Percentiles rank a stretch among this genome's conserved stretches.
Evolutionary conservation across 805 yeast genomes (phyloP).

Genomic region (Candida koratica): DNA sequence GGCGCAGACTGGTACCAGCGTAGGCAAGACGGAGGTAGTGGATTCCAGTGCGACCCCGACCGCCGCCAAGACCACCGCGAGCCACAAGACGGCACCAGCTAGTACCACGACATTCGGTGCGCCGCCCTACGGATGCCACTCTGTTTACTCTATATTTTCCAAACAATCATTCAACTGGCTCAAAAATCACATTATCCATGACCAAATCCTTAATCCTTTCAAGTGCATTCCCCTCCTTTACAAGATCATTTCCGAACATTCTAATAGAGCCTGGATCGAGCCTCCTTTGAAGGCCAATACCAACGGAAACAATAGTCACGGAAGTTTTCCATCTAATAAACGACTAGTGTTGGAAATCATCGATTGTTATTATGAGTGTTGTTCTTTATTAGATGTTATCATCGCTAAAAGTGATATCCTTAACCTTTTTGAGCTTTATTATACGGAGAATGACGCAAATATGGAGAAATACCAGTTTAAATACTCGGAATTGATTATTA

Average conservation of each 20-base stretch:
- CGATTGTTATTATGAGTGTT: conserved; percentile 17
- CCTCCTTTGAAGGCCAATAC: conserved; percentile 14
- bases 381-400: conserved; percentile 17
- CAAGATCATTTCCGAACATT: conserved; percentile 14
- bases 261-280: conserved; percentile 13
- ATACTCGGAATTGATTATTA: conserved; percentile 28
- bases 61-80: background rate
- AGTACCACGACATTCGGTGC: background rate
- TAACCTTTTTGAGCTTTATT: conserved; percentile 24
- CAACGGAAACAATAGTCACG: conserved; percentile 15
- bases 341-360: conserved; percentile 25
- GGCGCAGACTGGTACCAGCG: background rate
- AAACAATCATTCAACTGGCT: conserved; percentile 29
- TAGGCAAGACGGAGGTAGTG: background rate
- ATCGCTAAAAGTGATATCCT: conserved; percentile 14
- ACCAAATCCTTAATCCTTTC: conserved; percentile 22
- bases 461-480: conserved; percentile 14
- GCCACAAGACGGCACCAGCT: conserved; percentile 12
- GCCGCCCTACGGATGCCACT: conserved; percentile 12
- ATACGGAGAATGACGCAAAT: background rate
- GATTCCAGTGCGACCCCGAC: background rate
- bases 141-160: conserved; percentile 28
- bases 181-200: conserved; percentile 19
- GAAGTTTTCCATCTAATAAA: conserved; percentile 14
- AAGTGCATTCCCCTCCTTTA: conserved; percentile 24